phyloP scores from a whole-genome alignment of 352 stramenopile genomes.

The Phytopythium aichiense region DNA sequence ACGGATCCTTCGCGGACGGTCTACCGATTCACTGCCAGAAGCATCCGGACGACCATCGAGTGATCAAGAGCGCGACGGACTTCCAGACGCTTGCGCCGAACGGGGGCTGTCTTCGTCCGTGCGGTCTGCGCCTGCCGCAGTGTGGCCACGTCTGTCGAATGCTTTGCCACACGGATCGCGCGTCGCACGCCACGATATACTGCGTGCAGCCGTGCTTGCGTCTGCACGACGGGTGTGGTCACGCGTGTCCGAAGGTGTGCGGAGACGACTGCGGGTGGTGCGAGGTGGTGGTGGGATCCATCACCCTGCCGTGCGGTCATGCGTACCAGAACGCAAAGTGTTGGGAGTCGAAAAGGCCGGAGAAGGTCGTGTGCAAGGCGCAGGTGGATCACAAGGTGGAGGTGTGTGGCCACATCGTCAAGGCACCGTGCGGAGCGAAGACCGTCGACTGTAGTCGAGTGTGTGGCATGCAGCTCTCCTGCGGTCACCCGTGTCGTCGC shows the following conservation, averaged over 20 bases:
- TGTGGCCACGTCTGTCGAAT: constrained; percentile 49
- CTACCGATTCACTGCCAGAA: constrained; percentile 41
- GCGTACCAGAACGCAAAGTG: constrained; percentile 22
- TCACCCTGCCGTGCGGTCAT: constrained; percentile 55
- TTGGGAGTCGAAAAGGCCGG: constrained; percentile 16
- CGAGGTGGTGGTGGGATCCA: constrained; percentile 27
- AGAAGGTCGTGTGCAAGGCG: constrained; percentile 19
- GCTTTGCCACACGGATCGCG: constrained; percentile 59
- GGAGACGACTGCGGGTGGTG: constrained; percentile 60
- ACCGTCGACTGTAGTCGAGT: constrained; percentile 19
- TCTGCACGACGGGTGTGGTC: constrained; percentile 34
- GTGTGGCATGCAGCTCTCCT: constrained; percentile 17
- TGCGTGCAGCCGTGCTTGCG: constrained; percentile 59
- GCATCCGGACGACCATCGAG: constrained; percentile 23
- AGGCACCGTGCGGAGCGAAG: constrained; percentile 16
- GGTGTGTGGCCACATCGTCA: constrained; percentile 27
- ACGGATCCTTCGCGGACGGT: constrained; percentile 32
- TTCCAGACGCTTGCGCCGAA: constrained; percentile 55
- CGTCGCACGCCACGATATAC: constrained; percentile 32
- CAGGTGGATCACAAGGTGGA: constrained; percentile 25
- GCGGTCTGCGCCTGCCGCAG: constrained; percentile 36
- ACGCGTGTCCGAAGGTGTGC: constrained; percentile 56
- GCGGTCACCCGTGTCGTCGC: constrained; percentile 35
- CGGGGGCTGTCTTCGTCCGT: constrained; percentile 60
- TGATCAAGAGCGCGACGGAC: constrained; percentile 18